Percentiles rank a stretch among this genome's conserved stretches.
These are phyloP conservation scores for Sporothrix dimorphospora DNA, from an alignment of 2,329 filamentous ascomycete genomes.

Conservation along the genomic window DNA sequence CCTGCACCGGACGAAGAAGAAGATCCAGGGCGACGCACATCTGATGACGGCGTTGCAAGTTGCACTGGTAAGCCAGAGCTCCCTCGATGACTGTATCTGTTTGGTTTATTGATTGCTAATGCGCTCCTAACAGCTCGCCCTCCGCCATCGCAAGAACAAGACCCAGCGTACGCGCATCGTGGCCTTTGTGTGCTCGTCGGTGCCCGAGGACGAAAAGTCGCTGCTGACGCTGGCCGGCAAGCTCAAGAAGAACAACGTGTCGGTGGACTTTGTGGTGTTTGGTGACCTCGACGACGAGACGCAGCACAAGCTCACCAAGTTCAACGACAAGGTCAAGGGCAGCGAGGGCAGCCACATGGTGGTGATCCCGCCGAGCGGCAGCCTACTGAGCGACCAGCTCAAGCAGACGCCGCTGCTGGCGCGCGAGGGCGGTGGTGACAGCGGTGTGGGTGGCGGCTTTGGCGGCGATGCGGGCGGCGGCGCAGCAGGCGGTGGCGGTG, in stretches of 20 bases:
- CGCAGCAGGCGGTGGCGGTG: conserved; percentile 53
- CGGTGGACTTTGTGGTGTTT: conserved; percentile 92
- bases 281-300: conserved; percentile 89
- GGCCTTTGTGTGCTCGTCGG: conserved; percentile 92
- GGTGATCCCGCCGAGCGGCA: conserved; percentile 86
- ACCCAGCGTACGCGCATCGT: conserved; percentile 95
- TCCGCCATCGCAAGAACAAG: conserved; percentile 98
- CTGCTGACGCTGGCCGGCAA: conserved; percentile 90
- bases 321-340: conserved; percentile 91
- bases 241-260: conserved; percentile 98
- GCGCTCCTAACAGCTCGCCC: conserved; percentile 67
- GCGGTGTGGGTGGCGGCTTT: conserved; percentile 60
- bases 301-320: conserved; percentile 88
- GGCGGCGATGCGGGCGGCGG: conserved; percentile 58
- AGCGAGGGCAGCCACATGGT: conserved; percentile 90
- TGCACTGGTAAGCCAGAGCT: conserved; percentile 64
- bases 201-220: conserved; percentile 86
- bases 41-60: conserved; percentile 94
- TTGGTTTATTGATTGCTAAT: background rate
- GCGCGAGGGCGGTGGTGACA: conserved; percentile 71
- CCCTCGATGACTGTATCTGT: background rate
- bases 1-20: conserved; percentile 83
- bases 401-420: conserved; percentile 87
- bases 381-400: conserved; percentile 89
- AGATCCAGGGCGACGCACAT: conserved; percentile 87